These are phyloP conservation scores for Combretum micranthum DNA, from an alignment of 345 rosid species.

Conservation along the genomic window DNA sequence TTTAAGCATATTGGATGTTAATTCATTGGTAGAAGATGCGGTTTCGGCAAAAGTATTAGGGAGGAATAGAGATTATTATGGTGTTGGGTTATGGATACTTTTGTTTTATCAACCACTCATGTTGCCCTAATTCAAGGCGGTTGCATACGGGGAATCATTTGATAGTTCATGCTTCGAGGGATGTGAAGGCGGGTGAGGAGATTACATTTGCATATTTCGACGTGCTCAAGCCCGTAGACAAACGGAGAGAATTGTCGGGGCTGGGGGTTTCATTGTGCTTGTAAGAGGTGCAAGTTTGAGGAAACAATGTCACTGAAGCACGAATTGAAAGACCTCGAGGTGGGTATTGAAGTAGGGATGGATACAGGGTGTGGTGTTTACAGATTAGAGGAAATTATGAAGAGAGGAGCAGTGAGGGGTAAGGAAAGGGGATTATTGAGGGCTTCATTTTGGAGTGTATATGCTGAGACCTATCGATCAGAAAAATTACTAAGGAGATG, in stretches of 20 bases:
- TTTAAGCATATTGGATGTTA: slow-evolving; percentile 74
- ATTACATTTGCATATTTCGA: slow-evolving; percentile 68
- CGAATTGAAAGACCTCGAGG: slow-evolving; percentile 47
- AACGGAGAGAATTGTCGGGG: slow-evolving; percentile 56
- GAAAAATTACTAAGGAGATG: slow-evolving; percentile 54
- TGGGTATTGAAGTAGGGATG: slow-evolving; percentile 47
- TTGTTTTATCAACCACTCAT: slow-evolving; percentile 85
- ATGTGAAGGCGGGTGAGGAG: slow-evolving; percentile 78
- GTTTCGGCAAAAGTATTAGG: slow-evolving; percentile 71
- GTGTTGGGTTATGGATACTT: slow-evolving; percentile 69
- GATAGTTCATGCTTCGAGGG: slow-evolving; percentile 66
- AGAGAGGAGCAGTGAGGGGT: slow-evolving; percentile 59
- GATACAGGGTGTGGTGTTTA: slow-evolving; percentile 47
- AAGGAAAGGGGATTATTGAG: slow-evolving; percentile 67
- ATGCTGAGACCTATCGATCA: slow-evolving; percentile 40
- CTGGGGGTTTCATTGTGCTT: slow-evolving; percentile 71
- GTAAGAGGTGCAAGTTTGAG: slow-evolving; percentile 69
- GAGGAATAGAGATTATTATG: slow-evolving; percentile 65
- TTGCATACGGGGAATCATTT: slow-evolving; percentile 65
- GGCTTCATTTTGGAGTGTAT: slow-evolving; percentile 74
- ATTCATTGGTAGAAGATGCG: slow-evolving; percentile 77
- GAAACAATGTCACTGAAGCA: slow-evolving; percentile 33
- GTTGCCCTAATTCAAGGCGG: slow-evolving; percentile 64
- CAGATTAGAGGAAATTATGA: slow-evolving; percentile 70
- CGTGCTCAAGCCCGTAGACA: slow-evolving; percentile 36